Evolutionary conservation across 306 rosid genomes (phyloP), one percentile per base, ranked within the genome.

Genomic region (Clitoria ternatea): DNA sequence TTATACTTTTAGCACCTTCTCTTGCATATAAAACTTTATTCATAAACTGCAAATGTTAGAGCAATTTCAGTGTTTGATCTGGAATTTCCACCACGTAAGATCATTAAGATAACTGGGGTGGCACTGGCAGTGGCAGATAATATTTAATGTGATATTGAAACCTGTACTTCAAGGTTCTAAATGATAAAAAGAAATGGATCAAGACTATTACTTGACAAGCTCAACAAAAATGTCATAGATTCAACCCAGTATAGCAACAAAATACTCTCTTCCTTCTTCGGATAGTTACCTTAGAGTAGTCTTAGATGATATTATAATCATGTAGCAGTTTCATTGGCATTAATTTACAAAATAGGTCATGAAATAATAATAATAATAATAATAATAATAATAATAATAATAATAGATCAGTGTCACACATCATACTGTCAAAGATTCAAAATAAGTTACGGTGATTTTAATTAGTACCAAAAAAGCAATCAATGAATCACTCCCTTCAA

Each of bases 11-110:
- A 13, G 99, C 99, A 0, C 99, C 99, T 86, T 95, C 99, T 86
- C 99, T 84, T 60, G 99, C 99, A 75, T 95, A 95, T 70, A 95
- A 97, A 61, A 95, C 99, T 87, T 95, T 95, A 74, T 95, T 95
- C 99, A 95, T 95, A 79, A 95, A 95, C 99, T 95, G 97, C 88
- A 89, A 29, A 71, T 29, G 50, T 69, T 4, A 36, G 26, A 60
- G 49, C 66, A 22, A 70, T 60, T 74, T 81, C 63, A 66, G 83
- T 29, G 5, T n/a, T 67, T 17, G 24, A 49, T 45, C 64, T 39
- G 66, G 53, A 33, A 66, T 29, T 61, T 66, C 36, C 43, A 27
- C 24, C 32, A 61, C 18, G 66, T 23, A 56, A 64, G 61, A 73
- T 47, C 57, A 64, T 43, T n/a, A 73, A 68, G 70, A 61, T 54